Conservation (phyloP, 2,329 filamentous ascomycete species). For the Rhynchosporium secalis region DNA sequence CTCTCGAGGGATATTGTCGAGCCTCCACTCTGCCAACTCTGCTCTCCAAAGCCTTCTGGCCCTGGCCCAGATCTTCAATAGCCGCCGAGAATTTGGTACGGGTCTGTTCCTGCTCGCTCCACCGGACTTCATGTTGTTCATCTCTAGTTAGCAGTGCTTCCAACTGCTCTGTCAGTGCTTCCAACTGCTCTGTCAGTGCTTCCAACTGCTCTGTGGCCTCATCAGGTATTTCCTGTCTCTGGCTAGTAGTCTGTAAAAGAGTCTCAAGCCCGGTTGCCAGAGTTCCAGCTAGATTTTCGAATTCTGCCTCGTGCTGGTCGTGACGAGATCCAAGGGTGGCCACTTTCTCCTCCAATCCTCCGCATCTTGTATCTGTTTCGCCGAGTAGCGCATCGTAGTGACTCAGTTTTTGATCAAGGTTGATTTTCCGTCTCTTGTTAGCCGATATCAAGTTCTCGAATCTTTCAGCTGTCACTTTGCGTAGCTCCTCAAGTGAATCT, state of each 20-base stretch:
- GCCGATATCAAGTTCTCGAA: neutral
- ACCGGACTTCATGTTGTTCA: slow-evolving; percentile 1
- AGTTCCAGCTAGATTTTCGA: neutral
- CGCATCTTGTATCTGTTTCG: neutral
- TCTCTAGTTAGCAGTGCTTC: neutral
- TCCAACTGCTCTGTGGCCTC: neutral
- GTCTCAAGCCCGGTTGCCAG: neutral
- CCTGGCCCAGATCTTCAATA: neutral
- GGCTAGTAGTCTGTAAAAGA: neutral
- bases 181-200: neutral
- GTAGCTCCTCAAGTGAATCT: neutral
- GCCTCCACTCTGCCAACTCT: neutral
- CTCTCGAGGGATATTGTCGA: neutral
- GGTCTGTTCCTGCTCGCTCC: neutral
- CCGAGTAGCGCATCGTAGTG: neutral
- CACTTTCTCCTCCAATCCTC: neutral
- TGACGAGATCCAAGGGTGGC: neutral
- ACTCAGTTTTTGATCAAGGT: neutral
- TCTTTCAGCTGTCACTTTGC: neutral
- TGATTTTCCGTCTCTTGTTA: neutral
- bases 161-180: neutral
- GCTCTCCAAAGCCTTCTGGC: neutral
- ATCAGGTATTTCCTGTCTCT: neutral
- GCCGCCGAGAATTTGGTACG: neutral
- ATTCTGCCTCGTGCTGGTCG: neutral